These are phyloP conservation scores for Penicillium sp. DNA, from an alignment of 2,329 filamentous ascomycete genomes.

Conservation along the genomic window DNA sequence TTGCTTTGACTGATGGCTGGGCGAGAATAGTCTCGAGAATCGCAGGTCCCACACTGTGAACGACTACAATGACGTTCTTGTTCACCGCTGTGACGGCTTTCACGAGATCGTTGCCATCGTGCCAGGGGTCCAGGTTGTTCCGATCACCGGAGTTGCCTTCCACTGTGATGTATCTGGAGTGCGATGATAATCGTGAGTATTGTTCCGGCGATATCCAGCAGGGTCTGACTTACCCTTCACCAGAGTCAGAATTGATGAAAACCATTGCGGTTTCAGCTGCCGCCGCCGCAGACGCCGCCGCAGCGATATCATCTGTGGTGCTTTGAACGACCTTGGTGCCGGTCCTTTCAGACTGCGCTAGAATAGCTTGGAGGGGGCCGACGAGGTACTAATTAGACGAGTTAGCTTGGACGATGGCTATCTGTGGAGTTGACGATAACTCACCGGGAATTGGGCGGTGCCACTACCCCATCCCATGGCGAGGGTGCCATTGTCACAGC, in stretches of 20 bases:
- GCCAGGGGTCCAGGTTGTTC: conserved; percentile 47
- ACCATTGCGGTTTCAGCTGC: conserved; percentile 44
- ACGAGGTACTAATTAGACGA: conserved; percentile 37
- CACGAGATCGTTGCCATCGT: conserved; percentile 45
- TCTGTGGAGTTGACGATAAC: background rate
- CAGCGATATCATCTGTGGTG: conserved; percentile 36
- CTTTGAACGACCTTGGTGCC: conserved; percentile 43
- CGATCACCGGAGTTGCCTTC: conserved; percentile 55
- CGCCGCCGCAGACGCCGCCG: conserved; percentile 36
- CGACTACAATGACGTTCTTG: conserved; percentile 59
- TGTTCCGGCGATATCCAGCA: background rate
- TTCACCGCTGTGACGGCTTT: conserved; percentile 54
- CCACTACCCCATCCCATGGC: conserved; percentile 74
- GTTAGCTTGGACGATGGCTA: background rate
- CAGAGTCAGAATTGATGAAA: conserved; percentile 47
- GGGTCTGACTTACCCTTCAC: conserved; percentile 38
- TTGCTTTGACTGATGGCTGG: conserved; percentile 59
- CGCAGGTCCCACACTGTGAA: conserved; percentile 61
- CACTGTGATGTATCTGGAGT: conserved; percentile 41
- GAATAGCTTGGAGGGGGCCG: conserved; percentile 43
- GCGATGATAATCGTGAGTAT: background rate
- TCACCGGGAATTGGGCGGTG: conserved; percentile 60
- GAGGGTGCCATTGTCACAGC: conserved; percentile 62
- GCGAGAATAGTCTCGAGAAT: conserved; percentile 60
- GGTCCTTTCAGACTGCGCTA: conserved; percentile 33